Base-by-base conservation (phyloP, 768 basidiomycete species). In the Auriscalpium vulgare region DNA sequence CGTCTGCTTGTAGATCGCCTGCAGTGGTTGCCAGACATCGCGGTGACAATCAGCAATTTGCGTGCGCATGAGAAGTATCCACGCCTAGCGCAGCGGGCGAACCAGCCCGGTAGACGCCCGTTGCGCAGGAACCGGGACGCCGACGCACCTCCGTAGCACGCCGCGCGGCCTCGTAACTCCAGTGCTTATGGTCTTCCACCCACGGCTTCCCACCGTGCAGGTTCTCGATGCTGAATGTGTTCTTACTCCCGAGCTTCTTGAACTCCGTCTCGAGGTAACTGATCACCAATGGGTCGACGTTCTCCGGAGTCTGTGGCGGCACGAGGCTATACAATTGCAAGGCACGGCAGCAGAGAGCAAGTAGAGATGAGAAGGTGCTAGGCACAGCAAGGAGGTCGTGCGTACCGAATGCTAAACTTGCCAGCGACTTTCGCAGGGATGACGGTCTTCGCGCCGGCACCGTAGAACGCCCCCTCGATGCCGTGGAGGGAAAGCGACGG, bases 391-490 rank as follows among this genome's bases (percentile, higher is more conserved):
- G 36, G 14, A 70, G 11, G 6, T 13, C n/a, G 35, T 14, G 53
- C 79, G 34, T 69, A 87, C 76, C 95, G 88, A 69, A 98, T 89
- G 65, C 91, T 94, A 77, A 97, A 98, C 72, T 97, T 97, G 46
- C 94, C 94, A 37, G 80, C 69, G 10, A 88, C 91, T 57, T 85
- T 84, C 36, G 92, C 91, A 0, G 95, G 95, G 56, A 97, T 98
- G 65, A 97, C 95, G 0, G 95, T 97, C 81, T 92, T 93, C 17
- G 79, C 82, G 2, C 91, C 91, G 0, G 81, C 78, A 0, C 82
- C 84, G 54, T 81, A 90, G 75, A 95, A 97, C 1, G 94, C 95
- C 50, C 95, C 94, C 71, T 97, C 91, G 64, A 98, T 95, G 10
- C 95, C 95, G 68, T 98, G 95, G 23, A 98, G 72, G 2, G 91